These are phyloP conservation scores for Sugiyamaella paludigena DNA, from an alignment of 1,139 yeast species.

Conservation along the genomic window DNA sequence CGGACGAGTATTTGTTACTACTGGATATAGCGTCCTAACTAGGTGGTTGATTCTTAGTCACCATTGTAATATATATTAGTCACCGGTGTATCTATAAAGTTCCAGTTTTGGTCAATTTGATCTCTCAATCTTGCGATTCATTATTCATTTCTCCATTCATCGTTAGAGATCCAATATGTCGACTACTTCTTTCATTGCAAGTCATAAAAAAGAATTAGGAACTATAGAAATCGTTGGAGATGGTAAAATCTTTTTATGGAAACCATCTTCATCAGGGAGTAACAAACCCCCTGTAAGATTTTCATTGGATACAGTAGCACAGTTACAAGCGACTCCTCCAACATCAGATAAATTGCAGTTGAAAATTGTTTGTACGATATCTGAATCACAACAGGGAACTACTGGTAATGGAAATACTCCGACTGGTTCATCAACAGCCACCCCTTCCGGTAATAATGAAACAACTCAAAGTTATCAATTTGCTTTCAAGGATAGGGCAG, in stretches of 20 bases:
- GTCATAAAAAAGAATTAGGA: conserved; percentile 32
- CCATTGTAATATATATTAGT: too few species aligned
- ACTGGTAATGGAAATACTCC: background rate
- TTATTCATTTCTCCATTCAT: background rate
- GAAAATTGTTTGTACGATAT: conserved; percentile 40
- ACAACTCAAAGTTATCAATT: conserved; percentile 47
- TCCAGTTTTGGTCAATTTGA: too few species aligned
- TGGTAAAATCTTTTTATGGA: conserved; percentile 25
- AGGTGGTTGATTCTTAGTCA: too few species aligned
- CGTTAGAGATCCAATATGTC: background rate
- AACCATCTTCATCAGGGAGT: conserved; percentile 20
- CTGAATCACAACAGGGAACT: background rate
- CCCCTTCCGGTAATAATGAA: background rate
- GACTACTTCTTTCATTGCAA: conserved; percentile 20
- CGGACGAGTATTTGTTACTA: too few species aligned
- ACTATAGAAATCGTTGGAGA: conserved; percentile 24
- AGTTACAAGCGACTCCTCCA: conserved; percentile 73
- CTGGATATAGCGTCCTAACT: too few species aligned
- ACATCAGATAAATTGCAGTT: conserved; percentile 67
- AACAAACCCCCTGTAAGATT: conserved; percentile 19
- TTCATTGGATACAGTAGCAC: conserved; percentile 18
- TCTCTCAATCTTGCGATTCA: background rate
- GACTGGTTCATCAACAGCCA: background rate
- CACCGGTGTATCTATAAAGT: too few species aligned
- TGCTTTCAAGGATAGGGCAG: conserved; percentile 66